Evolutionary conservation across 2,329 filamentous ascomycete genomes (phyloP).

Genomic region (Endothia cerciana): DNA sequence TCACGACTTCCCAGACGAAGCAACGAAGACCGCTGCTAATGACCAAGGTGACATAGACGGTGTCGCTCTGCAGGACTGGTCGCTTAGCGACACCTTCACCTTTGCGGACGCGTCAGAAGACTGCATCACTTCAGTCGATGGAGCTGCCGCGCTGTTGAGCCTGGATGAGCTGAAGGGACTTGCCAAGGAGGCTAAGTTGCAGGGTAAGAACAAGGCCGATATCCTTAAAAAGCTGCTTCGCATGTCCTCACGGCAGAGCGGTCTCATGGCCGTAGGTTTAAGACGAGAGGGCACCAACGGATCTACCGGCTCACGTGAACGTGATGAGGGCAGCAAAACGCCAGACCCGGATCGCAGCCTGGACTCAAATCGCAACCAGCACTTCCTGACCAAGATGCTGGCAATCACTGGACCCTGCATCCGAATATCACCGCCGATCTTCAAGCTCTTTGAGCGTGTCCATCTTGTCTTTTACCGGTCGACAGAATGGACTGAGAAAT

Average conservation of each 20-base stretch:
- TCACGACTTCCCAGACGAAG: slow-evolving; percentile 56
- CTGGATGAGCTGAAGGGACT: slow-evolving; percentile 85
- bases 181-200: slow-evolving; percentile 83
- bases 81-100: slow-evolving; percentile 63
- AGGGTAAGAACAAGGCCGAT: slow-evolving; percentile 86
- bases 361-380: slow-evolving; percentile 67
- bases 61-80: slow-evolving; percentile 45
- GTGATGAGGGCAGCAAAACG: slow-evolving; percentile 42
- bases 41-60: slow-evolving; percentile 34
- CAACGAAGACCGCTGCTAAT: slow-evolving; percentile 26
- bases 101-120: slow-evolving; percentile 82
- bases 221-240: slow-evolving; percentile 74
- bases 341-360: slow-evolving; percentile 37
- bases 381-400: slow-evolving; percentile 79
- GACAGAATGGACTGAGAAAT: slow-evolving; percentile 97
- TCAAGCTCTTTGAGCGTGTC: slow-evolving; percentile 88
- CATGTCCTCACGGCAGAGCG: slow-evolving; percentile 74
- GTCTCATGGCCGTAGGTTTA: slow-evolving; percentile 71
- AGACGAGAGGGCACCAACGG: slow-evolving; percentile 66
- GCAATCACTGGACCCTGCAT: slow-evolving; percentile 81
- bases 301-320: slow-evolving; percentile 51
- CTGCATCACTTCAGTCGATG: slow-evolving; percentile 76
- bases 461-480: slow-evolving; percentile 96
- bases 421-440: slow-evolving; percentile 70
- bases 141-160: slow-evolving; percentile 80